These are phyloP conservation scores for Plasmodium berghei DNA, from an alignment of 169 alveolate genomes.

Conservation along the genomic window DNA sequence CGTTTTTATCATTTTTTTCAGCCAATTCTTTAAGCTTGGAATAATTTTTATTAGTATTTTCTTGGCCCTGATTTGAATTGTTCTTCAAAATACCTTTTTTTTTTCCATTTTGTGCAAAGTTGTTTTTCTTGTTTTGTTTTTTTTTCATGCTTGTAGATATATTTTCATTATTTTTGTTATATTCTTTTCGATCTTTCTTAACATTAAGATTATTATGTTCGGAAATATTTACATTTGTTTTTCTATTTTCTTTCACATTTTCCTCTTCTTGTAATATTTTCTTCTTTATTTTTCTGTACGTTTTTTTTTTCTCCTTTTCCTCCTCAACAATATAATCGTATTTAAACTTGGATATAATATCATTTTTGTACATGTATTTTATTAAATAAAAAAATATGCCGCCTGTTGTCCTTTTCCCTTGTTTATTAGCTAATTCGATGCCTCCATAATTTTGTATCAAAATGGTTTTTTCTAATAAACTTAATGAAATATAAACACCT, in stretches of 20 bases:
- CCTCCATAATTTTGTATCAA: constrained; percentile 90
- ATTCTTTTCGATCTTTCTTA: constrained; percentile 3
- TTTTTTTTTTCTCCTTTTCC: constrained; percentile 87
- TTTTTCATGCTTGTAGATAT: neutral
- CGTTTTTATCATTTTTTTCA: neutral
- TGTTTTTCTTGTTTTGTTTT: constrained; percentile 6
- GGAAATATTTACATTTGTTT: neutral
- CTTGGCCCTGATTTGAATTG: neutral
- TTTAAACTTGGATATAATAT: constrained; percentile 87
- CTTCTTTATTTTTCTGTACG: constrained; percentile 78
- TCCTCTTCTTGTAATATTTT: constrained; percentile 75
- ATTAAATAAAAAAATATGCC: constrained; percentile 91
- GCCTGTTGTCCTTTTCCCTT: constrained; percentile 90
- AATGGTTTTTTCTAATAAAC: constrained; percentile 86
- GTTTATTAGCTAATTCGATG: constrained; percentile 88
- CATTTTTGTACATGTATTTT: constrained; percentile 85
- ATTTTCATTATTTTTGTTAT: neutral
- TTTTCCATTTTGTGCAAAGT: neutral
- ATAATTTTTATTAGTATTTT: no score
- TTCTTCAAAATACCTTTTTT: neutral
- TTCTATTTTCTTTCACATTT: constrained; percentile 31
- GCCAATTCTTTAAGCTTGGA: no score
- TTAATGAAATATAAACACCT: constrained; percentile 86
- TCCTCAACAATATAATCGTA: constrained; percentile 89
- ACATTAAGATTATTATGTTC: constrained; percentile 8